Conservation (phyloP, 2,329 filamentous ascomycete species). For the Aspergillus nomiae region DNA sequence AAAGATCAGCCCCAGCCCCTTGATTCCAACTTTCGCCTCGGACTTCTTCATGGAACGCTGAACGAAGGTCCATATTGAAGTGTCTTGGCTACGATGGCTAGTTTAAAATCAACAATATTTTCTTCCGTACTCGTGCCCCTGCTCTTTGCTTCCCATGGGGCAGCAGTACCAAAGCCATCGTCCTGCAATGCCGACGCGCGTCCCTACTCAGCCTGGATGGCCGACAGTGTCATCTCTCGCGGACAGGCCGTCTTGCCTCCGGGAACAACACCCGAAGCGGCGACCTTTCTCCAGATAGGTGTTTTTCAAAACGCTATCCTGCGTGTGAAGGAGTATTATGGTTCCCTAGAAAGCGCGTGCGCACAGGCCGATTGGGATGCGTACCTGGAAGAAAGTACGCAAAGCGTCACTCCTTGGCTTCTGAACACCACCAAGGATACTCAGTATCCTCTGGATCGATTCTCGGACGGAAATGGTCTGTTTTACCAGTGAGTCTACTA, state of each 20-base stretch:
- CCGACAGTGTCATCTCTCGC: constrained; percentile 29
- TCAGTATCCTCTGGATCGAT: constrained; percentile 22
- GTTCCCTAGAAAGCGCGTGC: constrained; percentile 7
- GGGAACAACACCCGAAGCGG: constrained; percentile 6
- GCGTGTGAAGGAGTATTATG: constrained; percentile 18
- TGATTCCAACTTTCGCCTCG: not conserved
- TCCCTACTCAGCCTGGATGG: constrained; percentile 30
- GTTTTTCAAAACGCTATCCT: constrained; percentile 28
- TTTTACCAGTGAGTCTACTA: constrained; percentile 15
- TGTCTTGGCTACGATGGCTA: not conserved
- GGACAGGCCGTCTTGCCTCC: constrained; percentile 21
- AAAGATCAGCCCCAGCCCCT: not conserved
- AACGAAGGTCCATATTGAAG: not conserved
- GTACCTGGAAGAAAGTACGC: constrained; percentile 21
- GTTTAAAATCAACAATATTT: not conserved
- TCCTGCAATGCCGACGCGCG: constrained; percentile 7
- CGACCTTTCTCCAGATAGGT: constrained; percentile 23
- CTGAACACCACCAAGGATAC: constrained; percentile 22
- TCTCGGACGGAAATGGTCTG: constrained; percentile 23
- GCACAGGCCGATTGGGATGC: constrained; percentile 21
- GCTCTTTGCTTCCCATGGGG: not conserved
- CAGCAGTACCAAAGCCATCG: not conserved
- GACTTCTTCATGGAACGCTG: not conserved
- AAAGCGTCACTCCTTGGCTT: constrained; percentile 21
- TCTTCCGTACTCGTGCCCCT: not conserved